phyloP scores from a whole-genome alignment of 148 eudicot species.

The Simmondsia chinensis region DNA sequence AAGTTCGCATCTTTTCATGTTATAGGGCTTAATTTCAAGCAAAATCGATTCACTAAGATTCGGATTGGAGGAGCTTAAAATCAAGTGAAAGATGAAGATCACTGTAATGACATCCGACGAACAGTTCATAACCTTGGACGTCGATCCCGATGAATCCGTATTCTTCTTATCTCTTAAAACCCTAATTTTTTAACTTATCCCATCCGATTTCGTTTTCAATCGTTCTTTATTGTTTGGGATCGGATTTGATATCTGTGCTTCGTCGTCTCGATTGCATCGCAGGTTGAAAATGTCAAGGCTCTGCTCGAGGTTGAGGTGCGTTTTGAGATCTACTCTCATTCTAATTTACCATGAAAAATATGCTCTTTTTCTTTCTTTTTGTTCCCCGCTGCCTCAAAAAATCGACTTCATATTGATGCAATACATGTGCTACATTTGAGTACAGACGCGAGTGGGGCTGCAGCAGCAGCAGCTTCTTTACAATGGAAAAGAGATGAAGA shows the following conservation, averaged over 20 bases:
- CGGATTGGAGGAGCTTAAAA: no score
- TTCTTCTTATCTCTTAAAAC: conserved; percentile 6
- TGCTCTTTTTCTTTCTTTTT: no score
- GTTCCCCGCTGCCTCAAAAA: not conserved
- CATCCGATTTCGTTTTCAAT: not conserved
- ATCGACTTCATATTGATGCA: not conserved
- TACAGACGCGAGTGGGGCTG: conserved; percentile 65
- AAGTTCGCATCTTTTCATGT: no score
- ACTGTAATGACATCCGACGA: conserved; percentile 81
- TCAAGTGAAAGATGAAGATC: conserved; percentile 90
- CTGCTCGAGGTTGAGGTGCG: conserved; percentile 90
- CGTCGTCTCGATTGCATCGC: conserved; percentile 4
- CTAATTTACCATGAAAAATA: no score
- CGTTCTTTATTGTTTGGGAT: not conserved
- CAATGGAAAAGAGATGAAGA: conserved; percentile 87
- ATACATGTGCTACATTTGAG: not conserved
- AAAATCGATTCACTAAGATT: no score
- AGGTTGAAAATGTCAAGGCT: conserved; percentile 98
- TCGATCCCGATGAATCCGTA: conserved; percentile 89
- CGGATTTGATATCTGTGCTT: not conserved
- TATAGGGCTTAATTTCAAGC: no score
- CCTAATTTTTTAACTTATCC: conserved; percentile 17
- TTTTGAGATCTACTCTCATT: not conserved
- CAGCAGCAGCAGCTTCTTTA: conserved; percentile 76
- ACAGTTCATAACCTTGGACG: conserved; percentile 64